Conservation (phyloP, 805 yeast genomes). For the Monosporozyma siamensis region DNA sequence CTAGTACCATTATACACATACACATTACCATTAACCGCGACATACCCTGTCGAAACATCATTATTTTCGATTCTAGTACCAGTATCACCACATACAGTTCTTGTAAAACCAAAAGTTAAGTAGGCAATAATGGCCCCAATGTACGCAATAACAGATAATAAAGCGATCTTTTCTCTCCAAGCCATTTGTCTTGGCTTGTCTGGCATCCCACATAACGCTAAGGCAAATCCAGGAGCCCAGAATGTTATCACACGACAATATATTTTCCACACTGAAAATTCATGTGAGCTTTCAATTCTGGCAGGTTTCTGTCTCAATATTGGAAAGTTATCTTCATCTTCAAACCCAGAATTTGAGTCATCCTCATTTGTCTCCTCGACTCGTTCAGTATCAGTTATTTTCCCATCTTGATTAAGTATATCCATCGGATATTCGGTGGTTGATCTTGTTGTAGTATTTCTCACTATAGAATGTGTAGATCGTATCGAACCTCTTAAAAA, state of each 20-base stretch:
- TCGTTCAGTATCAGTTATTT: not conserved
- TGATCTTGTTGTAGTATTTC: not conserved
- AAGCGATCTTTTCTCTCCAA: conserved; percentile 93
- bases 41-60: conserved; percentile 3
- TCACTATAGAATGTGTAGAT: conserved; percentile 5
- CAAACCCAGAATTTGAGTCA: not conserved
- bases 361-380: not conserved
- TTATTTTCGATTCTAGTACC: conserved; percentile 15
- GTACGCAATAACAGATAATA: conserved; percentile 62
- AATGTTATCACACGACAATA: conserved; percentile 78
- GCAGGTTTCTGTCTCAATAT: conserved; percentile 4
- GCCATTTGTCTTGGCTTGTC: conserved; percentile 82
- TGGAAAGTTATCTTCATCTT: conserved; percentile 3
- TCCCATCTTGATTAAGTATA: not conserved
- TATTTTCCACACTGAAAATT: conserved; percentile 49
- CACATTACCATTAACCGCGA: conserved; percentile 71
- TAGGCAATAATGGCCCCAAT: conserved; percentile 75
- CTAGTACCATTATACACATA: conserved; percentile 57
- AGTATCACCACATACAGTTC: conserved; percentile 56
- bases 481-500: conserved; percentile 4
- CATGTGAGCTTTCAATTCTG: conserved; percentile 3
- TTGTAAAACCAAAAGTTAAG: conserved; percentile 83
- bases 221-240: conserved; percentile 78
- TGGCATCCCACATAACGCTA: conserved; percentile 60
- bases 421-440: conserved; percentile 5